Percentiles rank a stretch among this genome's conserved stretches.
These are phyloP conservation scores for Cudoniella acicularis DNA, from an alignment of 495 filamentous ascomycete genomes.

Conservation along the genomic window DNA sequence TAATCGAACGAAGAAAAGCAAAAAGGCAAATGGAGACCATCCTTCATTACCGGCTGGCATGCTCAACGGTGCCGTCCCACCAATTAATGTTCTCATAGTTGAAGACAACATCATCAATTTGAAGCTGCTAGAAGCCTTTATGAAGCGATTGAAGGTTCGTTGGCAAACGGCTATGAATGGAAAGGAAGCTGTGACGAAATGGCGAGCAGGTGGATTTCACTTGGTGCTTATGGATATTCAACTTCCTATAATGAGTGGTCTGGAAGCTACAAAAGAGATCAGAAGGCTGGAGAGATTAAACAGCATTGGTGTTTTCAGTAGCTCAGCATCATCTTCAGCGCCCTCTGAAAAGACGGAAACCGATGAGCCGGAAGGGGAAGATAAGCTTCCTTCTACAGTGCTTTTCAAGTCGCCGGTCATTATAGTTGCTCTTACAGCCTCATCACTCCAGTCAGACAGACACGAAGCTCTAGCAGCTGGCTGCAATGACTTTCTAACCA, in stretches of 20 bases:
- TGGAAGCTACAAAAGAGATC: slow-evolving; percentile 97
- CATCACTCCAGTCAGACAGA: slow-evolving; percentile 86
- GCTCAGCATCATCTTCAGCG: slow-evolving; percentile 35
- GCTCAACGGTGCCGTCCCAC: slow-evolving; percentile 80
- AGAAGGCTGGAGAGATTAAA: slow-evolving; percentile 84
- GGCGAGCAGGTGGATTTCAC: slow-evolving; percentile 93
- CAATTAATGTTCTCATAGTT: slow-evolving; percentile 96
- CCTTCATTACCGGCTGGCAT: slow-evolving; percentile 57
- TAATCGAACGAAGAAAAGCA: slow-evolving; percentile 47
- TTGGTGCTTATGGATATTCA: slow-evolving; percentile 99
- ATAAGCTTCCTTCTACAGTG: slow-evolving; percentile 64
- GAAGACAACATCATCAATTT: slow-evolving; percentile 99
- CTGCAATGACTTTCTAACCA: slow-evolving; percentile 97
- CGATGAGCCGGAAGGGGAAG: slow-evolving; percentile 47
- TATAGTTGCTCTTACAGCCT: slow-evolving; percentile 94
- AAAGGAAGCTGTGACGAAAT: slow-evolving; percentile 86
- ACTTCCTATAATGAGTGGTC: slow-evolving; percentile 91
- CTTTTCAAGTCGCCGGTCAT: slow-evolving; percentile 96
- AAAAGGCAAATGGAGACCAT: slow-evolving; percentile 43
- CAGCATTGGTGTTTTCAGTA: slow-evolving; percentile 79
- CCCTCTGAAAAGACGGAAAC: slow-evolving; percentile 32
- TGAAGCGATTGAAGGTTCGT: slow-evolving; percentile 94
- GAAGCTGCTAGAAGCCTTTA: slow-evolving; percentile 87
- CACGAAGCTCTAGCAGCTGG: slow-evolving; percentile 94
- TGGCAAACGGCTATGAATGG: slow-evolving; percentile 97